A percentile compares a stretch with the other conserved stretches of the same genome.
phyloP scores from a whole-genome alignment of 1,139 yeast genomes.

The Debaryomyces singareniensis region DNA sequence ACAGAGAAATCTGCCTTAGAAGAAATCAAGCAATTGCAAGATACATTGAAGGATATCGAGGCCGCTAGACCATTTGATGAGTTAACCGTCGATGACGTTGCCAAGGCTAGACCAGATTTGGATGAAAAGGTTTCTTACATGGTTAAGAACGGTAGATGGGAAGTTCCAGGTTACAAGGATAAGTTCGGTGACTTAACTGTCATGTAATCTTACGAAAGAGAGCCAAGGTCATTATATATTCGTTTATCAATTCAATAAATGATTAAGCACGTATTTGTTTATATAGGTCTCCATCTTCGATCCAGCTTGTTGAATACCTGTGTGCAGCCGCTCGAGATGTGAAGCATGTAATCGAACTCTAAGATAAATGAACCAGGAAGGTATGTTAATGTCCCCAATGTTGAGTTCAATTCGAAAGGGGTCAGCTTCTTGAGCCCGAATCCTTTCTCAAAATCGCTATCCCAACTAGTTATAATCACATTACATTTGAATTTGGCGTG shows the following conservation, averaged over 20 bases:
- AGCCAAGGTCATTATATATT: neutral
- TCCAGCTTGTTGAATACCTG: constrained; percentile 3
- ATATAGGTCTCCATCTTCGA: constrained; percentile 4
- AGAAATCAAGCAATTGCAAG: constrained; percentile 80
- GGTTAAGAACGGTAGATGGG: constrained; percentile 97
- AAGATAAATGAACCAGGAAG: constrained; percentile 12
- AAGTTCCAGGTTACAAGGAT: constrained; percentile 96
- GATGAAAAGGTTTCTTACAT: constrained; percentile 92
- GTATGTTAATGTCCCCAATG: constrained; percentile 8
- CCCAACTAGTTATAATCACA: constrained; percentile 30
- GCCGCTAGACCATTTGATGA: constrained; percentile 96
- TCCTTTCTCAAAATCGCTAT: constrained; percentile 25
- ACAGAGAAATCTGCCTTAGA: constrained; percentile 85
- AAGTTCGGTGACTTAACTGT: constrained; percentile 94
- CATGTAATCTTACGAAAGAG: constrained; percentile 47
- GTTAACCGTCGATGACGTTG: constrained; percentile 91
- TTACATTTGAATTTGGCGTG: constrained; percentile 20
- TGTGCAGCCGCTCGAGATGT: constrained; percentile 2
- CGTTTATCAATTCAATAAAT: neutral
- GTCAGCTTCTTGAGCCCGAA: constrained; percentile 11
- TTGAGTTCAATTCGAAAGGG: neutral
- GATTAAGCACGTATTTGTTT: constrained; percentile 2
- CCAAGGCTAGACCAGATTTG: constrained; percentile 94
- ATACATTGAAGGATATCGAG: constrained; percentile 89
- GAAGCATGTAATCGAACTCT: constrained; percentile 12